Evolutionary conservation across 1,284 basidiomycete species (phyloP), one percentile per base, ranked within the genome.

Genomic region (Tausonia pullulans): DNA sequence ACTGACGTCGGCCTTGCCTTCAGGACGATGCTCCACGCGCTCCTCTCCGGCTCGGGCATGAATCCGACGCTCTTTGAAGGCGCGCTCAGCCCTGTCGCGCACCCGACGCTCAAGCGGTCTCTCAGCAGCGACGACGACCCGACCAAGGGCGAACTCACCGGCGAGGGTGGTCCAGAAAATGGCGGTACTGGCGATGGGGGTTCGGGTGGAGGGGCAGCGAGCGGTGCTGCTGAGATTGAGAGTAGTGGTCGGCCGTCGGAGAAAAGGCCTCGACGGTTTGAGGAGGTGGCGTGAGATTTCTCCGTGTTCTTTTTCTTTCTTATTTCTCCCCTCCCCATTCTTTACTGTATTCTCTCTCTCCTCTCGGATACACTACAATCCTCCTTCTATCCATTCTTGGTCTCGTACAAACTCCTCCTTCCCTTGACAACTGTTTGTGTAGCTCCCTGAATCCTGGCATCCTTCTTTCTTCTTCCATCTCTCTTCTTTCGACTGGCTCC

Each of bases 1-100:
- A 27, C 27, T 27, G 27, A 27, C 27, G 27, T 27, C 27, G 27
- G 27, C 27, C 27, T 27, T 27, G 27, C 27, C 27, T 27, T 27
- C 49, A 61, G 60, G 60, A 27, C 61, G 3, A 62, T 62, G 61
- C 44, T 62, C 5, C 54, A 62, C 8, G 50, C n/a, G 41, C 43
- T 62, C 7, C 11, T 62, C 44, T 41, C 43, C 16, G 6, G 14
- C 0, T 49, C 57, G 44, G 60, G 60, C 1, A 46, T 61, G 60
- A 49, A 61, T 44, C 46, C 52, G 3, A 61, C 60, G 11, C 53
- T 61, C 4, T 61, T 61, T 16, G 51, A 50, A 5, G 60, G 53
- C 6, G 41, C 51, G 2, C 51, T 61, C 60, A 44, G 40, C 27
- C 39, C 46, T 45, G 11, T 48, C 53, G 2, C n/a, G 46, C 2